Percentiles rank a stretch among this genome's conserved stretches.
Evolutionary conservation across 257 asterid genomes (phyloP).

Genomic region (Mentha longifolia): DNA sequence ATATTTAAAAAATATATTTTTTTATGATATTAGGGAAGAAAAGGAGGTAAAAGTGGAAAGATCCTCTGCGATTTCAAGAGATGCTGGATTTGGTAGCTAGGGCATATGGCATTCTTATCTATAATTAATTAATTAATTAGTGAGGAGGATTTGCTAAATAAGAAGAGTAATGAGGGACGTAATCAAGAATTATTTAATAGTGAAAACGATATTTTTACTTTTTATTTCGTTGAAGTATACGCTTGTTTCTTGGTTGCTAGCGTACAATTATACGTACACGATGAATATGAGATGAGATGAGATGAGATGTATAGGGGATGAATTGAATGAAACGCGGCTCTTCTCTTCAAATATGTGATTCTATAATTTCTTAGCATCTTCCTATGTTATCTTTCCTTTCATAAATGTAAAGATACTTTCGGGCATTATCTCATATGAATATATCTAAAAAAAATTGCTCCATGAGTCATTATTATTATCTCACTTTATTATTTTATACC

Average conservation of each 20-base stretch:
- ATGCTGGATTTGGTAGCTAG: slow-evolving; percentile 35
- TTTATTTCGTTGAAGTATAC: not conserved
- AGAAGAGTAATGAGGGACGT: slow-evolving; percentile 26
- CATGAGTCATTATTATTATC: too few species aligned
- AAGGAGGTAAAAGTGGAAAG: slow-evolving; percentile 35
- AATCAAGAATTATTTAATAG: not conserved
- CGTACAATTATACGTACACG: not conserved
- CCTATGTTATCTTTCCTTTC: too few species aligned
- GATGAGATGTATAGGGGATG: too few species aligned
- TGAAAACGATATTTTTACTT: not conserved
- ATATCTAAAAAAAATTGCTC: too few species aligned
- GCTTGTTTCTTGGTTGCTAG: not conserved
- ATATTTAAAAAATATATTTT: slow-evolving; percentile 18
- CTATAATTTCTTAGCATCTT: too few species aligned
- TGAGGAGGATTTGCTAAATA: not conserved
- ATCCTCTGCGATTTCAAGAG: slow-evolving; percentile 25
- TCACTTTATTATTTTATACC: too few species aligned
- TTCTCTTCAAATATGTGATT: too few species aligned
- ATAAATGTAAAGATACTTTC: too few species aligned
- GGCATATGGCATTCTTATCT: slow-evolving; percentile 27
- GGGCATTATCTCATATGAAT: too few species aligned
- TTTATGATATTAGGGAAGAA: slow-evolving; percentile 15
- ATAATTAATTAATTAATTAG: not conserved
- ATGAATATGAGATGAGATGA: not conserved
- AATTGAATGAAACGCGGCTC: too few species aligned